Evolutionary conservation across 2,329 filamentous ascomycete species (phyloP).

Genomic region (Hypoxylon sp.): DNA sequence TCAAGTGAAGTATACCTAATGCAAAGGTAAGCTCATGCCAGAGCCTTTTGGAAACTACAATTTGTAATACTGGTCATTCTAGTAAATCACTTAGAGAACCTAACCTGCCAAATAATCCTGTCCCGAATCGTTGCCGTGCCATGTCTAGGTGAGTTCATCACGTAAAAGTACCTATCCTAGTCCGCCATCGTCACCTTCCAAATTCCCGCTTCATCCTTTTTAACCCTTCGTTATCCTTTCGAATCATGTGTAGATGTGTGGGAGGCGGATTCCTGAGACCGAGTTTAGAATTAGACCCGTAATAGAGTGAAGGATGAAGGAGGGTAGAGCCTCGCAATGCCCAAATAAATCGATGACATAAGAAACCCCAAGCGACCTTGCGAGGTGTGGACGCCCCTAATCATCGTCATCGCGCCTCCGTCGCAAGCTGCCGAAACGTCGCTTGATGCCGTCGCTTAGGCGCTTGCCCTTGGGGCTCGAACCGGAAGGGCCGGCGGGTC

Average conservation of each 20-base stretch:
- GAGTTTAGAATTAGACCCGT: neutral
- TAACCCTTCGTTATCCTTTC: neutral
- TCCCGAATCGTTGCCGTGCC: neutral
- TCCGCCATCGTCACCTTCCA: neutral
- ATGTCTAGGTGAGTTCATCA: neutral
- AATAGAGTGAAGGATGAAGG: neutral
- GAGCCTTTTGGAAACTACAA: neutral
- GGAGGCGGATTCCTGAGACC: neutral
- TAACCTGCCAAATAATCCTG: neutral
- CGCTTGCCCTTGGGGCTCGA: slow-evolving; percentile 53
- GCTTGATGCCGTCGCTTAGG: slow-evolving; percentile 67
- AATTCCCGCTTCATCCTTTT: neutral
- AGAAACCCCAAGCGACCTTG: neutral
- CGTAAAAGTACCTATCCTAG: neutral
- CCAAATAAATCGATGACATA: neutral
- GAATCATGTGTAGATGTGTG: neutral
- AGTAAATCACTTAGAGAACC: neutral
- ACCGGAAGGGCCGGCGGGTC: slow-evolving; percentile 40
- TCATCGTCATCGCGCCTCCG: slow-evolving; percentile 57
- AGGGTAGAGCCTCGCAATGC: neutral
- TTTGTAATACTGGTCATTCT: neutral
- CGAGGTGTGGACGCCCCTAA: no score
- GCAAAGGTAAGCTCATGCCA: neutral
- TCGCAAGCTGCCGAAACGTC: slow-evolving; percentile 68
- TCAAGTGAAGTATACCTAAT: no score